Base-by-base conservation (phyloP, 495 filamentous ascomycete genomes). In the Usnea hakonensis region DNA sequence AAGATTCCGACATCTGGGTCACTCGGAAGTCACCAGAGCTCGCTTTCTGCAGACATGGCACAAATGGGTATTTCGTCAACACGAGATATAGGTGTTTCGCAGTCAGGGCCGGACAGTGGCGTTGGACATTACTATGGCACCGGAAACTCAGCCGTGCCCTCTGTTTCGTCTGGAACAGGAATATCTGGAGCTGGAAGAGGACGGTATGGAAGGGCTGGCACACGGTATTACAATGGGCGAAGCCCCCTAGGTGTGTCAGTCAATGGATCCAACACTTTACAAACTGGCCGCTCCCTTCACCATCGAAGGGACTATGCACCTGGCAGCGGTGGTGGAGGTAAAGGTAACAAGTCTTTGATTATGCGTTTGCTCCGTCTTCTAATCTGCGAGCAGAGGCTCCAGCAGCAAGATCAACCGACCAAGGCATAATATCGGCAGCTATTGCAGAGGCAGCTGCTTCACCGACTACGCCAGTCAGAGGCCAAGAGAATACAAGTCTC, bases 1-100 rank as follows among this genome's bases (percentile, higher is more conserved):
- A 99, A 99, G 75, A 97, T 97, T 35, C 95, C 95, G 6, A 89
- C 89, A 0, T 87, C 90, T n/a, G 88, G 86, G 5, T 86, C 84
- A 57, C 75, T 83, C 6, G 83, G 82, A 16, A 76, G 77, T 54
- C 86, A 90, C 60, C 83, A 85, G 64, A 82, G 77, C 28, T 79
- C 77, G 53, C 72, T 90, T 28, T 84, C 86, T 19, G 81, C 77
- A 58, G 84, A 82, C 73, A 80, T 78, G 71, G 83, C 86, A 37
- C 84, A 73, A 61, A 82, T 89, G 79, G 84, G 81, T 7, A 75
- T 88, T 54, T 73, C 77, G 30, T 76, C 72, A 43, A 70, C 76
- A 17, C 77, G 75, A 59, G 74, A 81, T 62, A 69, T 75, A 17
- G 74, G 76, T 40, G 66, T 70, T 2, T 62, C 76, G 9, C 64